Evolutionary conservation across 129 eudicot species (phyloP).

Genomic region (Daucus carota): DH1_v3.0 NC_030382.2:19908501-19909000

Average conservation of each 20-base stretch:
- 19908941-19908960: background rate
- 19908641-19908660: slow-evolving; percentile 72
- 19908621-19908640: slow-evolving; percentile 83
- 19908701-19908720: slow-evolving; percentile 37
- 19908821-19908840: slow-evolving; percentile 55
- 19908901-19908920: background rate
- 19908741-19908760: slow-evolving; percentile 50
- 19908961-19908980: background rate
- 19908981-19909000: slow-evolving; percentile 2
- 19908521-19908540: no score
- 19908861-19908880: slow-evolving; percentile 75
- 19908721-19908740: slow-evolving; percentile 67
- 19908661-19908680: slow-evolving; percentile 90
- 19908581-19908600: no score
- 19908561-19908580: no score
- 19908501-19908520: no score
- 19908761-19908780: slow-evolving; percentile 35
- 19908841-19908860: slow-evolving; percentile 48
- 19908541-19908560: no score
- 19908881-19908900: background rate
- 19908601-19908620: slow-evolving; percentile 93
- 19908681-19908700: slow-evolving; percentile 74
- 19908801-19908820: slow-evolving; percentile 56
- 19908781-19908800: slow-evolving; percentile 35
- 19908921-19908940: background rate